Evolutionary conservation across 1,139 yeast genomes (phyloP).

Genomic region (Tardiomyces blankii): DNA sequence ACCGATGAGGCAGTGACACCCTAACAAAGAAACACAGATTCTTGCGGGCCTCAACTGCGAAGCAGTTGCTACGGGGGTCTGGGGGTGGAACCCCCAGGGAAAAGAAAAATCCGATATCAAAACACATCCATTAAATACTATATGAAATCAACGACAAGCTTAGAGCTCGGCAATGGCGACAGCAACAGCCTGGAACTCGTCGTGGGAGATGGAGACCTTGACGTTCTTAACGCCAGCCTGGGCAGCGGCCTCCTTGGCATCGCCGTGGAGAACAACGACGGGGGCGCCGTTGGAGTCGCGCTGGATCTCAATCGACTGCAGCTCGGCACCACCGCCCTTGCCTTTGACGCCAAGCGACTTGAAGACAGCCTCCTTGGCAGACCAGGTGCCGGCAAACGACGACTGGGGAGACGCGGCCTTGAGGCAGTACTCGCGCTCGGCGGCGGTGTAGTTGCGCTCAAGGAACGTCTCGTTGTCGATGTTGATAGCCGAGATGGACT

Average conservation of each 20-base stretch:
- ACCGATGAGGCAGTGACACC: too few relatives aligned
- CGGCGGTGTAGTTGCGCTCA: slow-evolving; percentile 79
- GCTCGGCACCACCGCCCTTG: slow-evolving; percentile 90
- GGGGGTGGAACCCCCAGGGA: too few relatives aligned
- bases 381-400: slow-evolving; percentile 96
- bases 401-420: slow-evolving; percentile 70
- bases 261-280: slow-evolving; percentile 60
- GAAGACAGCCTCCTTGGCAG: slow-evolving; percentile 98
- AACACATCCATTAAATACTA: too few relatives aligned
- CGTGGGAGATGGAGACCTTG: slow-evolving; percentile 88
- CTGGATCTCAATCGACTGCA: slow-evolving; percentile 78
- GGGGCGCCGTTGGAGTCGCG: slow-evolving; percentile 79
- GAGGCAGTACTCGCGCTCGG: slow-evolving; percentile 68
- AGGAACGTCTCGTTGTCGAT: slow-evolving; percentile 78
- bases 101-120: too few relatives aligned
- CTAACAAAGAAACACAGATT: too few relatives aligned
- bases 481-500: slow-evolving; percentile 70
- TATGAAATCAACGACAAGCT: too few relatives aligned
- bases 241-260: slow-evolving; percentile 64
- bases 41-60: too few relatives aligned
- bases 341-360: slow-evolving; percentile 85
- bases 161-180: slow-evolving; percentile 66
- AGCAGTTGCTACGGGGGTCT: too few relatives aligned
- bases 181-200: slow-evolving; percentile 94
- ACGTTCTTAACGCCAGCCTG: slow-evolving; percentile 59